Base-by-base conservation (phyloP, 2,329 filamentous ascomycete genomes). In the Penicillium verrucosum region DNA sequence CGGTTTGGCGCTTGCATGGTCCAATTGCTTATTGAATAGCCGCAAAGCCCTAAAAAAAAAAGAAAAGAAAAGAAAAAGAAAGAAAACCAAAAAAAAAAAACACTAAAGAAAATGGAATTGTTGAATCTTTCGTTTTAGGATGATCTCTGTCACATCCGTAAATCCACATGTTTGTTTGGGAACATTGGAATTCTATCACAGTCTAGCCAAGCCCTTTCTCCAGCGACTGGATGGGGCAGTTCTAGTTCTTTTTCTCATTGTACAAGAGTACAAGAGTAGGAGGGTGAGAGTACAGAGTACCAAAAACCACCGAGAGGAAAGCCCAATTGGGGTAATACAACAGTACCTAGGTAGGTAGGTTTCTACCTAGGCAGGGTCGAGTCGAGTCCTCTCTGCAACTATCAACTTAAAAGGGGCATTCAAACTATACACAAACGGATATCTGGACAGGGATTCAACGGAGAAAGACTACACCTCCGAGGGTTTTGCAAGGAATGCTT, bases 1-100 rank as follows among this genome's bases (percentile, higher is more conserved):
- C 23, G 14, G 23, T 16, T 45, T 11, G 27, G 49, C 49, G 49
- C 49, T 43, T 30, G 47, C 47, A 25, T 44, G 34, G 34, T n/a
- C 48, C 48, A 41, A 46, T 52, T 52, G 54, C 54, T 56, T 56
- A 51, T 52, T 23, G 51, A 54, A 46, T 46, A 56, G 48, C 54
- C 54, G 54, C 54, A 49, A 27, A 25, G 30, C 18, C 12, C 3
- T 45, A 12, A 14, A 21, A 9, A 30, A 18, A 18, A 21, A 14
- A 12, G 10, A 21, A 30, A 14, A 21, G 30, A 32, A n/a, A 32
- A 12, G 5, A 30, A 16, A 18, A 21, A 21, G 3, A 30, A 18
- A 14, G 5, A 45, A 30, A 21, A 16, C 8, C 9, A 14, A 30
- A 32, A 18, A 6, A 18, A 18, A 18, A 18, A 18, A 18, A 18